These are phyloP conservation scores for Scytalidium lignicola DNA, from an alignment of 2,329 filamentous ascomycete genomes.

Conservation along the genomic window DNA sequence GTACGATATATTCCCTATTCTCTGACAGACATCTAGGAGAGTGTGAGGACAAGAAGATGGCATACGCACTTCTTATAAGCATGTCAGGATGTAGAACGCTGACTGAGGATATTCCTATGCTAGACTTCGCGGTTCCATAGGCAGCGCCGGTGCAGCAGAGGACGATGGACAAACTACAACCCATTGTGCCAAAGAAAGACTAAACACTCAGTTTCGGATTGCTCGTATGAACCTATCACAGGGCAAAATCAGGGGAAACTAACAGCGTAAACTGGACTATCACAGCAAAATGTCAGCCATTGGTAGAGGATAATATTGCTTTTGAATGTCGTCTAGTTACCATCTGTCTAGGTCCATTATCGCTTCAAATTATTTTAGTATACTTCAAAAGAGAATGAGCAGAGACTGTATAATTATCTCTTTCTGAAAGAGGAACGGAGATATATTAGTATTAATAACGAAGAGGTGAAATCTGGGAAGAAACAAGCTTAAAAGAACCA, in stretches of 20 bases:
- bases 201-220: constrained; percentile 20
- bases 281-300: not conserved
- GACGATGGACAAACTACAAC: constrained; percentile 85
- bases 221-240: not conserved
- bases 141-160: constrained; percentile 82
- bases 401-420: too few species aligned
- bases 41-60: too few species aligned
- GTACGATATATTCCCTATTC: too few species aligned
- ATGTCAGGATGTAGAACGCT: constrained; percentile 94
- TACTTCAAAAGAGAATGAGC: too few species aligned
- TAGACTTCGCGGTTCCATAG: constrained; percentile 97
- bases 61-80: constrained; percentile 88
- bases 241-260: not conserved
- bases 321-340: not conserved
- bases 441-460: too few species aligned
- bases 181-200: constrained; percentile 94
- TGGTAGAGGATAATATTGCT: not conserved
- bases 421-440: too few species aligned
- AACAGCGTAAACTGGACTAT: constrained; percentile 17
- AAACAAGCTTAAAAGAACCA: too few species aligned
- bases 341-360: constrained; percentile 4
- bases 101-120: constrained; percentile 94
- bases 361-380: too few species aligned
- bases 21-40: too few species aligned
- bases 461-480: too few species aligned